Base-by-base conservation (phyloP, 768 basidiomycete species). In the Pholiota conissans region DNA sequence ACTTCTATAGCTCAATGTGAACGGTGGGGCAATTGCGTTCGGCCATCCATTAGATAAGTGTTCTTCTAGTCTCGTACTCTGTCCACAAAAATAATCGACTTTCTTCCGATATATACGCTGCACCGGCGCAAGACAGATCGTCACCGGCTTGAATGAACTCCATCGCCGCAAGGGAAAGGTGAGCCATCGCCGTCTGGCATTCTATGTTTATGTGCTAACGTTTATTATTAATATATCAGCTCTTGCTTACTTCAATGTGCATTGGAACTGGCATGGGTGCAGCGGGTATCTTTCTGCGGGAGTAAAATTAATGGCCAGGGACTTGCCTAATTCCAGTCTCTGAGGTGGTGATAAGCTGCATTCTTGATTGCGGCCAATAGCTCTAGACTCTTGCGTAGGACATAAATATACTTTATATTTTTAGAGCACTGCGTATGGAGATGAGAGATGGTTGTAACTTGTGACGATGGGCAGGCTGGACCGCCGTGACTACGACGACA, bases 241-340 rank as follows among this genome's bases (percentile, higher is more conserved):
- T 95, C 6, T 76, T 95, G 46, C 82, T 93, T n/a, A 93, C 91
- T 3, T 86, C 86, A 13, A 95, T 95, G 92, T 95, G 93, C 66
- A 87, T 95, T 53, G 86, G 89, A 16, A 88, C 87, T 11, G 91
- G 93, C n/a, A 93, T 93, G 91, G 92, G 92, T n/a, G 93, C 91
- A 8, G 91, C 90, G 18, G 87, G 76, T 0, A 76, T 91, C 14
- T 91, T 92, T 70, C 71, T 91, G 2, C 75, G 81, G 49, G 88
- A 90, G 55, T 71, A 66, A 57, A 11, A n/a, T n/a, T n/a, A n/a
- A n/a, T n/a, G n/a, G n/a, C n/a, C n/a, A n/a, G n/a, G n/a, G n/a
- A n/a, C n/a, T n/a, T n/a, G n/a, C n/a, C n/a, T n/a, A n/a, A n/a
- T n/a, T 16, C 8, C 13, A 13, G 48, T 5, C 16, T 32, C 20